A percentile compares a stretch with the other conserved stretches of the same genome.
These are phyloP conservation scores for Auriscalpium vulgare DNA, from an alignment of 768 basidiomycete species.

Conservation along the genomic window DNA sequence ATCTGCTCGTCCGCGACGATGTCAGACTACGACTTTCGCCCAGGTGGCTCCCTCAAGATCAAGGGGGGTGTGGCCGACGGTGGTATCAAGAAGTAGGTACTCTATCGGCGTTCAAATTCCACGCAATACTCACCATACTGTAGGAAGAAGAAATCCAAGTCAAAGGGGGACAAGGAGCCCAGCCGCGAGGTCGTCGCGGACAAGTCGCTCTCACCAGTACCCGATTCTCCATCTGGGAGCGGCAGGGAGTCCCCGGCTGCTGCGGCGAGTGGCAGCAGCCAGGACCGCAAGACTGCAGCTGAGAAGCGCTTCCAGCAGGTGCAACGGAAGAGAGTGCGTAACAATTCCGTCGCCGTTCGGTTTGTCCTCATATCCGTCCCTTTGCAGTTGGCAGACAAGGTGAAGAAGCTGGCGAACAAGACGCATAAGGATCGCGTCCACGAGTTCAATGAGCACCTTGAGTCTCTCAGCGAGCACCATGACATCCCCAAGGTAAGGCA, in stretches of 20 bases:
- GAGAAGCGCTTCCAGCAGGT: conserved; percentile 83
- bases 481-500: conserved; percentile 78
- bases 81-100: conserved; percentile 72
- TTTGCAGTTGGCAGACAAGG: conserved; percentile 62
- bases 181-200: conserved; percentile 28
- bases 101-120: neutral
- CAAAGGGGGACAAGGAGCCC: conserved; percentile 34
- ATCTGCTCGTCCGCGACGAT: conserved; percentile 30
- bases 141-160: conserved; percentile 82
- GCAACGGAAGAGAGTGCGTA: conserved; percentile 65
- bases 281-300: conserved; percentile 71
- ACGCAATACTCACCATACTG: neutral
- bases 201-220: conserved; percentile 35
- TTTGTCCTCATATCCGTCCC: conserved; percentile 5
- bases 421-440: conserved; percentile 92
- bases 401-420: conserved; percentile 70
- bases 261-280: conserved; percentile 30
- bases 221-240: conserved; percentile 45
- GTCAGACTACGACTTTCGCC: conserved; percentile 80
- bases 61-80: conserved; percentile 78
- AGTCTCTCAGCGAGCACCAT: conserved; percentile 86
- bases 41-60: conserved; percentile 84
- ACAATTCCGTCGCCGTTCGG: neutral
- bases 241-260: conserved; percentile 53
- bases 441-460: conserved; percentile 83